Evolutionary conservation across 2,329 filamentous ascomycete genomes (phyloP), one percentile per base, ranked within the genome.

Genomic region (Rugonectria rugulosa): DNA sequence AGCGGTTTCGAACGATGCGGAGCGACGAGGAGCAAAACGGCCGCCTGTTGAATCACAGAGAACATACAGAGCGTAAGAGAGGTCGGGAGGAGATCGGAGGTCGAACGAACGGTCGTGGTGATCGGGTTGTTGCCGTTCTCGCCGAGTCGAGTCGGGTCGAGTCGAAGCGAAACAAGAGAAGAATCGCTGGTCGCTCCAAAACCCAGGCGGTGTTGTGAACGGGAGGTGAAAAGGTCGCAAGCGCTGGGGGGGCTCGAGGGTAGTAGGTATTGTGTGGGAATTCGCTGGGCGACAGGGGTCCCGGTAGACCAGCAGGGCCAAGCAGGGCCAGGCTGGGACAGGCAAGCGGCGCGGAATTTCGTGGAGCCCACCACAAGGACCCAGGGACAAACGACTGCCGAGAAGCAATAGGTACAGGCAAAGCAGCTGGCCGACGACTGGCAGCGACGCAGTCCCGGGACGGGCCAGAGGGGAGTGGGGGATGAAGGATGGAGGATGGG

Each of bases 141-240:
- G 55, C 56, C 48, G 41, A 41, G 38, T 55, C 42, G 42, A 49
- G 20, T 27, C 41, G 41, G 49, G 36, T 41, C 37, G 53, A 46
- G 56, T 48, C 32, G 53, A 40, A 24, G 19, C 17, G 36, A 38
- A 38, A 19, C 37, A 21, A 40, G n/a, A 57, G 42, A 37, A 40
- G 50, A 58, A 47, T 53, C 51, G 56, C 62, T 56, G 61, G 54
- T 67, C 54, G 47, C 50, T 61, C 37, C 15, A 21, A n/a, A n/a
- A 59, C 63, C 48, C 56, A 60, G 43, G 64, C 64, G 62, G 60
- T 67, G 64, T 67, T 67, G 64, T 67, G 62, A 37, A 50, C 29
- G 45, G 46, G 51, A 58, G 23, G 65, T 63, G 51, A 65, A 67
- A 67, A 67, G 60, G 65, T 67, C 63, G 65, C 65, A 67, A 66